Evolutionary conservation across 441 rosid species (phyloP).

Genomic region (Populus hybrid): DNA sequence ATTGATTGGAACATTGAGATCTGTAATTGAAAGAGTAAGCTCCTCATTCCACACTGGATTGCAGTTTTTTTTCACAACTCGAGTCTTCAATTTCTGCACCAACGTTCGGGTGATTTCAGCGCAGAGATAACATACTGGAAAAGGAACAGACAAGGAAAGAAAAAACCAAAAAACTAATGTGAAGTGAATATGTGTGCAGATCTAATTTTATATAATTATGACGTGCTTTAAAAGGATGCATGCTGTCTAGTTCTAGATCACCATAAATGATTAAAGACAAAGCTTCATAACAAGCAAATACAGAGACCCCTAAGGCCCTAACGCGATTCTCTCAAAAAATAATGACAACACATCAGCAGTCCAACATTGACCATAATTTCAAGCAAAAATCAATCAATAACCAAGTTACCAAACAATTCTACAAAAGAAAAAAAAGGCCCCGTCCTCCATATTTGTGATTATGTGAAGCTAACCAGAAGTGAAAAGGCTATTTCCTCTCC

Average conservation of each 20-base stretch:
- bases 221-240: no score
- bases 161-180: not conserved
- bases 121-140: not conserved
- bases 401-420: not conserved
- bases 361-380: not conserved
- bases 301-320: not conserved
- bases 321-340: not conserved
- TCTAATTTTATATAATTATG: no score
- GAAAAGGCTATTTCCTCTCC: not conserved
- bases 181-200: not conserved
- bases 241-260: not conserved
- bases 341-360: not conserved
- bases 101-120: slow-evolving; percentile 1
- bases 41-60: slow-evolving; percentile 92
- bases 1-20: slow-evolving; percentile 47
- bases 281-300: not conserved
- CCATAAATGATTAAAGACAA: not conserved
- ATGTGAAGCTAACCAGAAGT: not conserved
- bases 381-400: not conserved
- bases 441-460: not conserved
- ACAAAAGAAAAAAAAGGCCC: not conserved
- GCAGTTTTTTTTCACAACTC: slow-evolving; percentile 54
- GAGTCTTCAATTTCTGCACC: slow-evolving; percentile 72
- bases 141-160: not conserved
- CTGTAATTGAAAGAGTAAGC: slow-evolving; percentile 63